A percentile compares a stretch with the other conserved stretches of the same genome.
phyloP scores from a whole-genome alignment of 2,329 filamentous ascomycete genomes.

The Trichophaea hybrida region DNA sequence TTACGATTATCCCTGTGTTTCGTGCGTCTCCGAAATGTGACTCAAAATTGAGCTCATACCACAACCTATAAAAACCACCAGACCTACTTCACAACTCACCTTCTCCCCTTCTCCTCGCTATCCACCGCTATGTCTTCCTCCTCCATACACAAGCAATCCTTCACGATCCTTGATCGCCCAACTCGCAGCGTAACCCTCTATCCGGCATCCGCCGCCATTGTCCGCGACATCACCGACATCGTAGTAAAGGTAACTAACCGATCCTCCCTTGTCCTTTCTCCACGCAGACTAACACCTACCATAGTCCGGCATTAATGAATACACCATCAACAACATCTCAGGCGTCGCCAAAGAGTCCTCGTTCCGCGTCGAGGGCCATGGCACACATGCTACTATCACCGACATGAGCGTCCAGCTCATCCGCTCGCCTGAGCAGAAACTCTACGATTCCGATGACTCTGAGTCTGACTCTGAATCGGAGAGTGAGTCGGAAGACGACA shows the following conservation, averaged over 20 bases:
- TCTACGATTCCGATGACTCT: slow-evolving; percentile 24
- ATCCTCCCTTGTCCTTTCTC: background rate
- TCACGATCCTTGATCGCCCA: background rate
- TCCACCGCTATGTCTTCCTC: background rate
- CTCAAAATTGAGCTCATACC: background rate
- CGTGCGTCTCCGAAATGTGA: background rate
- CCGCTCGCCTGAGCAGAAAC: background rate
- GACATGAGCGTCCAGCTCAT: background rate
- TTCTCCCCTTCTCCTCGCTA: background rate
- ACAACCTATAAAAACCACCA: background rate
- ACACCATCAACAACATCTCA: slow-evolving; percentile 26
- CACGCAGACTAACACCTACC: background rate
- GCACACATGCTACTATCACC: background rate
- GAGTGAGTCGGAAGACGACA: background rate
- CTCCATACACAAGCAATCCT: background rate
- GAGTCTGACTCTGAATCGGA: slow-evolving; percentile 23
- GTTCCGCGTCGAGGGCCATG: background rate
- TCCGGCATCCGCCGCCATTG: background rate
- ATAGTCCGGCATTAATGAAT: background rate
- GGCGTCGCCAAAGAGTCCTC: slow-evolving; percentile 28
- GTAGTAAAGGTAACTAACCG: background rate
- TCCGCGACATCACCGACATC: background rate
- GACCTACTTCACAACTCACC: background rate
- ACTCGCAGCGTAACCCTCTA: background rate
- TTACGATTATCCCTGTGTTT: background rate